A percentile compares a stretch with the other conserved stretches of the same genome.
These are phyloP conservation scores for Fusarium paranaense DNA, from an alignment of 2,329 filamentous ascomycete genomes.

Conservation along the genomic window DNA sequence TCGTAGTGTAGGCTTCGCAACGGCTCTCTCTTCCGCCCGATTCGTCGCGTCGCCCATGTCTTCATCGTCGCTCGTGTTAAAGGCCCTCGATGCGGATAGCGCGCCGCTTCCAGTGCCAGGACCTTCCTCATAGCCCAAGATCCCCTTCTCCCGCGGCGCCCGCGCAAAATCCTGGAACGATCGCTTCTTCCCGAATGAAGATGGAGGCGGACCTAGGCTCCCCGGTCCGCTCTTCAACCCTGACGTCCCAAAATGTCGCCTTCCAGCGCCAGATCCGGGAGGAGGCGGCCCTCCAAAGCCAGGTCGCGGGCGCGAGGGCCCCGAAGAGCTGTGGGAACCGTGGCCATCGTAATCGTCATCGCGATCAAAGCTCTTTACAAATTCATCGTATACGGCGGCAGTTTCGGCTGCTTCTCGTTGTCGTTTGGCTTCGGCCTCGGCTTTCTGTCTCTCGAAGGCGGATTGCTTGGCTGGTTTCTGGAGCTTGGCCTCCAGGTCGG, in stretches of 20 bases:
- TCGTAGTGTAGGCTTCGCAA: constrained; percentile 72
- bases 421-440: constrained; percentile 89
- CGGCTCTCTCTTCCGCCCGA: constrained; percentile 67
- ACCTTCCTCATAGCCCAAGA: constrained; percentile 53
- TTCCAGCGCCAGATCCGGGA: constrained; percentile 51
- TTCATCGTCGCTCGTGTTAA: constrained; percentile 75
- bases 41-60: constrained; percentile 56
- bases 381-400: constrained; percentile 86
- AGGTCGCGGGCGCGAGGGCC: constrained; percentile 38
- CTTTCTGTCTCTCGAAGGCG: constrained; percentile 87
- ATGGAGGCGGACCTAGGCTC: constrained; percentile 66
- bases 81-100: constrained; percentile 75
- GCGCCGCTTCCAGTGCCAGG: constrained; percentile 51
- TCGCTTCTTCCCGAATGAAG: constrained; percentile 65
- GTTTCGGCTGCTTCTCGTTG: constrained; percentile 87
- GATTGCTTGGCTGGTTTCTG: constrained; percentile 86
- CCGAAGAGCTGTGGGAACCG: constrained; percentile 14
- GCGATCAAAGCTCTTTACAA: constrained; percentile 81
- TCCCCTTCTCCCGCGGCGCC: constrained; percentile 40
- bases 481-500: constrained; percentile 81
- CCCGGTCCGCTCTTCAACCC: constrained; percentile 71
- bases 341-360: constrained; percentile 62
- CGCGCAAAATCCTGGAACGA: constrained; percentile 59
- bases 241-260: constrained; percentile 74
- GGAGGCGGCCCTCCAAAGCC: constrained; percentile 45